Evolutionary conservation across 768 basidiomycete species (phyloP).

Genomic region (Podaxis carcinomalis): DNA sequence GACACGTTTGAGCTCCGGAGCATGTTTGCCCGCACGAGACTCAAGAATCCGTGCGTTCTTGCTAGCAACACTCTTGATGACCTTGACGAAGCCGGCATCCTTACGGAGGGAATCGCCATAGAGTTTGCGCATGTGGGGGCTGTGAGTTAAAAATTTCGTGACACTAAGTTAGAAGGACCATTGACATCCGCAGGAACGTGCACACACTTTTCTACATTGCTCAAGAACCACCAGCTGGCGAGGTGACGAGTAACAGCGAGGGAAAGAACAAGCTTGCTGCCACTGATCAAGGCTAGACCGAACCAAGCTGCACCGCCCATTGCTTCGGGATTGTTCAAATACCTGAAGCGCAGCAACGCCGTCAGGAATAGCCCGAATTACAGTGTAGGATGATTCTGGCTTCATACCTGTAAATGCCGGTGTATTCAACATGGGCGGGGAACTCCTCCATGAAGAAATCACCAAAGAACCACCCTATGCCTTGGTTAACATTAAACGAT

Average conservation of each 20-base stretch:
- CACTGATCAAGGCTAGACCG: constrained; percentile 87
- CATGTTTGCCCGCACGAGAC: constrained; percentile 73
- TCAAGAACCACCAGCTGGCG: constrained; percentile 95
- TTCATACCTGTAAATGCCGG: constrained; percentile 87
- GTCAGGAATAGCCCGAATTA: neutral
- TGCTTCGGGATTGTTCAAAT: constrained; percentile 92
- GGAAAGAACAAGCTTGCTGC: constrained; percentile 84
- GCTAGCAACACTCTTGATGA: constrained; percentile 90
- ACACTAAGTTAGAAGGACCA: neutral
- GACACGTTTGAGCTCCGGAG: constrained; percentile 71
- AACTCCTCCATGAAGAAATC: constrained; percentile 97
- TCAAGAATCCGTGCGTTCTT: constrained; percentile 78
- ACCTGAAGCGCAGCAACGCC: constrained; percentile 35
- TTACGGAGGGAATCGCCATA: constrained; percentile 93
- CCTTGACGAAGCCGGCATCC: constrained; percentile 96
- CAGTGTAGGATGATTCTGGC: neutral
- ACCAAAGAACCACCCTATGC: constrained; percentile 93
- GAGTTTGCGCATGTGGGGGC: constrained; percentile 97
- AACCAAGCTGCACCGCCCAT: constrained; percentile 97
- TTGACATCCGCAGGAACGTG: neutral
- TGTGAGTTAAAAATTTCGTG: constrained; percentile 24
- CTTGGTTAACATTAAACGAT: neutral
- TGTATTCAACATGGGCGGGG: constrained; percentile 87
- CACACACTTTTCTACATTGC: constrained; percentile 83
- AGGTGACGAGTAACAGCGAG: constrained; percentile 84